Evolutionary conservation across 345 rosid species (phyloP).

Genomic region (Firmiana major): DNA sequence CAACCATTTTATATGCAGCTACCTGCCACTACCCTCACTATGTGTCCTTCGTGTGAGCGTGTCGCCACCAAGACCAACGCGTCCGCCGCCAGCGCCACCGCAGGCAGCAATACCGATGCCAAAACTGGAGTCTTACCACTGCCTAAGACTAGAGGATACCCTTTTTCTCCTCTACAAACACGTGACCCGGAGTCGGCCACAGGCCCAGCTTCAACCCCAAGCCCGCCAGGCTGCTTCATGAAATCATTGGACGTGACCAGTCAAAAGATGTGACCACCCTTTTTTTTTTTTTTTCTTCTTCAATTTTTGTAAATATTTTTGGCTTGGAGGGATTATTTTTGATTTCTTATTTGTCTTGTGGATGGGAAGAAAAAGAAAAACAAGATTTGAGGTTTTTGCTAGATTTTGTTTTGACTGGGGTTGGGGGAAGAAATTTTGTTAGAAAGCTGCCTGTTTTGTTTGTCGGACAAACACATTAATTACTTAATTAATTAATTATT

Average conservation of each 20-base stretch:
- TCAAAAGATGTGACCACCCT: neutral
- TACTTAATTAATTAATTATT: neutral
- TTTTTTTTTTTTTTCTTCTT: neutral
- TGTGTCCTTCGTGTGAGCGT: conserved; percentile 99
- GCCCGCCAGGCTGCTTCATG: conserved; percentile 33
- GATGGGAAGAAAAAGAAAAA: neutral
- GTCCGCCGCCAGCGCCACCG: neutral
- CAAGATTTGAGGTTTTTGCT: neutral
- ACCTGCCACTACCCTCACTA: conserved; percentile 98
- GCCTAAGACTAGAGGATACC: conserved; percentile 27
- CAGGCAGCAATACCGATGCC: neutral
- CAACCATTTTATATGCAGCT: conserved; percentile 91
- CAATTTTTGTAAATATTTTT: conserved; percentile 17
- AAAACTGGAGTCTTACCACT: conserved; percentile 14
- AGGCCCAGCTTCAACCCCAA: conserved; percentile 2
- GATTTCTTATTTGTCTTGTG: neutral
- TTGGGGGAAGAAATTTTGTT: conserved; percentile 11
- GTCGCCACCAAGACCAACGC: conserved; percentile 53
- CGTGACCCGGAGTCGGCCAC: conserved; percentile 13
- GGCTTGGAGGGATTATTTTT: conserved; percentile 13
- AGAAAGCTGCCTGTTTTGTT: neutral
- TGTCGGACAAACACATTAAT: neutral
- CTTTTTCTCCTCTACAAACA: conserved; percentile 24
- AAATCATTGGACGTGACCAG: conserved; percentile 4
- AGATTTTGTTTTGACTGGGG: conserved; percentile 15